A percentile compares a stretch with the other conserved stretches of the same genome.
These are phyloP conservation scores for Euphorbia peplus DNA, from an alignment of 345 rosid genomes.

Conservation along the genomic window DNA sequence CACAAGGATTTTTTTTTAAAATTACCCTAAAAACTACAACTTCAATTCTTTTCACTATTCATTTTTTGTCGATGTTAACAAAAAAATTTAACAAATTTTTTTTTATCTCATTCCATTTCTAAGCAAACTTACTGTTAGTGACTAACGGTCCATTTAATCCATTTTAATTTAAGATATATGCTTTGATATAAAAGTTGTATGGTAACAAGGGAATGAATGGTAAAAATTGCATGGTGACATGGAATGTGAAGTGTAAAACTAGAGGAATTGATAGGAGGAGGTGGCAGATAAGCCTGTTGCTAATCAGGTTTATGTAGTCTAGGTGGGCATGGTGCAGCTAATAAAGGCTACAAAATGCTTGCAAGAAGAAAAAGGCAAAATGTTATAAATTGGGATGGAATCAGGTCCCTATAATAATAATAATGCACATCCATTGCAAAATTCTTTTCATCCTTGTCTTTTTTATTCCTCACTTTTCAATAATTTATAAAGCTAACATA, in stretches of 20 bases:
- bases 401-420: constrained; percentile 46
- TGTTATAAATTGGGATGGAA: constrained; percentile 27
- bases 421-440: constrained; percentile 46
- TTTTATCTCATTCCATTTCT: no score
- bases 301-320: constrained; percentile 36
- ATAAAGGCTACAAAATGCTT: constrained; percentile 13
- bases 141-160: no score
- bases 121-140: no score
- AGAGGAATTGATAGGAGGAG: constrained; percentile 12
- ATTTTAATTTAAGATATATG: no score
- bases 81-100: no score
- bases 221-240: background rate
- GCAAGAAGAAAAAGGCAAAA: background rate
- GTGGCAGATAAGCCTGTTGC: constrained; percentile 42
- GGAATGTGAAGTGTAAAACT: no score
- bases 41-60: no score
- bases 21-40: no score
- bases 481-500: constrained; percentile 53
- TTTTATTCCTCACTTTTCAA: constrained; percentile 47
- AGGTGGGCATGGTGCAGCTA: constrained; percentile 37
- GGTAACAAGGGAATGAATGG: no score
- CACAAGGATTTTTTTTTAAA: no score
- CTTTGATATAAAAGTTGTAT: no score
- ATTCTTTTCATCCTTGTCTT: constrained; percentile 44
- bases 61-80: no score